Evolutionary conservation across 495 filamentous ascomycete genomes (phyloP).

Genomic region (Gamarada debralockiae): DNA sequence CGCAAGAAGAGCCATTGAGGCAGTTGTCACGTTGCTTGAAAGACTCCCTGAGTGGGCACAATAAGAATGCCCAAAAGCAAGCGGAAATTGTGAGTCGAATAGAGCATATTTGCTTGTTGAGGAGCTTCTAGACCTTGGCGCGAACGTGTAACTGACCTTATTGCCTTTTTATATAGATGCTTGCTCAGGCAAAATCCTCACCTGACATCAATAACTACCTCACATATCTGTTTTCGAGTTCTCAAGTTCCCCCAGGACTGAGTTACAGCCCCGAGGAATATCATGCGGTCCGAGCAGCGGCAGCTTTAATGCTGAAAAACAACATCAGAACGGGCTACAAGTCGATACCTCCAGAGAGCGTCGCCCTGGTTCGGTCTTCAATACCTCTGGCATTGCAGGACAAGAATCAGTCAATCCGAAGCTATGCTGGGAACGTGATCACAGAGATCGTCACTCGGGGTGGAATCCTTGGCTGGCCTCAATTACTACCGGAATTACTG

Average conservation of each 20-base stretch:
- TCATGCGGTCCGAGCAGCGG: slow-evolving; percentile 75
- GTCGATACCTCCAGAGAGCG: slow-evolving; percentile 62
- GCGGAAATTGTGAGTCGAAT: slow-evolving; percentile 58
- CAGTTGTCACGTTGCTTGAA: slow-evolving; percentile 85
- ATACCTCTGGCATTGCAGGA: slow-evolving; percentile 79
- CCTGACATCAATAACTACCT: slow-evolving; percentile 98
- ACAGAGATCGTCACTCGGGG: slow-evolving; percentile 88
- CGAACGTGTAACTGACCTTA: slow-evolving; percentile 8
- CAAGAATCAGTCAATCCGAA: slow-evolving; percentile 75
- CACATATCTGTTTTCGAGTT: slow-evolving; percentile 79
- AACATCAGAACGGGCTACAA: slow-evolving; percentile 71
- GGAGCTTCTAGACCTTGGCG: not conserved
- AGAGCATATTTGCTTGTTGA: not conserved
- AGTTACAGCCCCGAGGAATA: slow-evolving; percentile 55
- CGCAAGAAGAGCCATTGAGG: slow-evolving; percentile 76
- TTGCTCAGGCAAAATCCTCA: slow-evolving; percentile 81
- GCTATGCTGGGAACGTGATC: slow-evolving; percentile 86
- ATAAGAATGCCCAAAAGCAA: slow-evolving; percentile 75
- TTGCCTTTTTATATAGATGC: slow-evolving; percentile 64
- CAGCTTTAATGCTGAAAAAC: slow-evolving; percentile 93
- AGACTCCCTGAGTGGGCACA: slow-evolving; percentile 84
- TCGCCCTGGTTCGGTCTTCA: slow-evolving; percentile 73
- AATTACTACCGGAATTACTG: slow-evolving; percentile 78
- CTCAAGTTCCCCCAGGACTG: slow-evolving; percentile 54
- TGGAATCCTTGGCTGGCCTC: slow-evolving; percentile 86